Evolutionary conservation across 352 stramenopile species (phyloP), one percentile per base, ranked within the genome.

Genomic region (Pythium coloratum): DNA sequence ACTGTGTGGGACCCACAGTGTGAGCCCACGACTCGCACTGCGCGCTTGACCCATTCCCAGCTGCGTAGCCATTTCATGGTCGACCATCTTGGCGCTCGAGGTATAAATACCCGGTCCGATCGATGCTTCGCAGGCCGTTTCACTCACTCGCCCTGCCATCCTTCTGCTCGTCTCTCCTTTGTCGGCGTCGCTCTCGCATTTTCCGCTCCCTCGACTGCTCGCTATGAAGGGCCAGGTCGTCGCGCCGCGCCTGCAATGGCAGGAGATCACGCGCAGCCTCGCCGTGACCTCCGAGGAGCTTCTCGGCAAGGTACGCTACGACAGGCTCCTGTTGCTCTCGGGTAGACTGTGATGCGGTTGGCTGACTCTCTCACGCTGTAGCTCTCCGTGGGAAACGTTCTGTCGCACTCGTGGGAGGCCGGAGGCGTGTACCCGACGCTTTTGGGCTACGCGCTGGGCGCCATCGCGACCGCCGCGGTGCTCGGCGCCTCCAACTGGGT

Each of bases 391-490:
- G 62, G 44, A 26, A 71, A 75, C 13, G 60, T 89, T 53, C 46
- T 89, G 3, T 62, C 72, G 24, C 66, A 78, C 9, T 89, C 84
- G 26, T 89, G 80, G 62, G 75, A 84, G 54, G 77, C 78, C 33
- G 81, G 81, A 2, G 78, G 81, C 30, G 58, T 90, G 32, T 88
- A 85, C 59, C 80, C 80, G 46, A 88, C 81, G 34, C 51, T 92
- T 1, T 38, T 86, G 20, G 84, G 78, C 36, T 92, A 90, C 32
- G 67, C 59, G 10, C 72, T 89, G 7, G 81, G 81, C 10, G 70
- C 78, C 2, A 69, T 86, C 51, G 69, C 77, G 9, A 71, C 68
- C 10, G 24, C 82, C 6, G 80, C 80, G 40, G 61, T 89, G 42
- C 34, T 69, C n/a, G 69, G 66, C 64, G 76, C n/a, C 28, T 79